Evolutionary conservation across 208 protist species (phyloP).

Genomic region (Acanthamoeba healyi): DNA sequence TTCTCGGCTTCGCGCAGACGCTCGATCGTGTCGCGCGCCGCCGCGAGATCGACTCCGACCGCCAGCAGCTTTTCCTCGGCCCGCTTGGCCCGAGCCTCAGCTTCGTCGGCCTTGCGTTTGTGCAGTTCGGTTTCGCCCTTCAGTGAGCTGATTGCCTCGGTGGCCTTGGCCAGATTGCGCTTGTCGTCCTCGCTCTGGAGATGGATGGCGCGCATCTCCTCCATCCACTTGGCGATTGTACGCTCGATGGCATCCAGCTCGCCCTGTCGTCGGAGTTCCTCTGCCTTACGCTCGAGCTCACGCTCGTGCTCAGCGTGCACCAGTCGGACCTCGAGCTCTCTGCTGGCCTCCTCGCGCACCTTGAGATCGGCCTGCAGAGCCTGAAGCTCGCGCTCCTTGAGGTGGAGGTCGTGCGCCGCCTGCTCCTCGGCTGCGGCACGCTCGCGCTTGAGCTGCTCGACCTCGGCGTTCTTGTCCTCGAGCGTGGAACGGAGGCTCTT

Average conservation of each 20-base stretch:
- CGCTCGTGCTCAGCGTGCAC: neutral
- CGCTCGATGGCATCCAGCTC: conserved; percentile 65
- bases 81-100: neutral
- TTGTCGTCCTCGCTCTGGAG: conserved; percentile 44
- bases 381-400: conserved; percentile 3
- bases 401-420: conserved; percentile 4
- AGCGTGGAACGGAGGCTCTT: neutral
- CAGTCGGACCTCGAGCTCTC: neutral
- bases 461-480: neutral
- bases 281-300: conserved; percentile 38
- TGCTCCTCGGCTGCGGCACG: neutral
- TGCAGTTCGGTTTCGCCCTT: neutral
- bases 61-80: neutral
- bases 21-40: neutral
- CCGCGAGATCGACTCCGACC: neutral
- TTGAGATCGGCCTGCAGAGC: neutral
- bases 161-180: neutral
- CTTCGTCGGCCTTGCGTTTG: neutral
- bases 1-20: neutral
- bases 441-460: conserved; percentile 19
- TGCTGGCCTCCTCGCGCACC: neutral
- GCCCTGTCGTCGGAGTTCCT: conserved; percentile 15
- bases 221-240: conserved; percentile 65
- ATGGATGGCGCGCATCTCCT: conserved; percentile 52
- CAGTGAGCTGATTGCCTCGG: neutral